Base-by-base conservation (phyloP, 176 grass and related monocot genomes). In the Areca catechu region DNA sequence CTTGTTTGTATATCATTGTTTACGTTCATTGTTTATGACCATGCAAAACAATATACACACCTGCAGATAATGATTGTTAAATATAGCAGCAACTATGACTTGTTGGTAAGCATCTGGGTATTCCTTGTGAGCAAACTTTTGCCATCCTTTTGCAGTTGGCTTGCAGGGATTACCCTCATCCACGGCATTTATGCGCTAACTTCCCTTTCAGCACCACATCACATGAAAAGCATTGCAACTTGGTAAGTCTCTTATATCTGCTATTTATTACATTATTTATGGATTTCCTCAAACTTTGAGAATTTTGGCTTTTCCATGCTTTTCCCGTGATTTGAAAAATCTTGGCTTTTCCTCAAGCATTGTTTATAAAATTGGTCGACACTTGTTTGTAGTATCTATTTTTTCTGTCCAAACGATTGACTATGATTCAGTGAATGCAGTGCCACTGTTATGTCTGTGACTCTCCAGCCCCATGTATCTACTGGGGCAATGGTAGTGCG, bases 401-500 rank as follows among this genome's bases (percentile, higher is more conserved):
- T 22, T 5, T 3, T 21, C 20, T 43, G 18, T 43, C 5, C 1
- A 23, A 21, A 14, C 2, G 14, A 15, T 60, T 9, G 9, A 53
- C 69, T 68, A 47, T 80, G 63, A 23, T 60, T 70, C 82, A 68
- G 49, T 56, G 57, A 82, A 74, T 85, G 79, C 94, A 99, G 94
- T 99, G 94, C 68, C 84, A 99, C 75, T 99, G 94, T 66, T 99
- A 81, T 79, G 94, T 99, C 19, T 99, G 94, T 74, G 94, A 99
- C 1, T 25, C 63, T 20, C 84, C 56, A 67, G 94, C 94, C 73
- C 94, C 94, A 58, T 99, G 94, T 64, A 78, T 15, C 50, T 85
- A 76, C 34, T 99, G 94, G 94, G 81, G 81, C 71, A 78, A 68
- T 20, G 77, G 74, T 67, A 51, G 53, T 15, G 54, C 43, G 17